Evolutionary conservation across 805 yeast species (phyloP).

Genomic region (Hanseniaspora clermontiae): DNA sequence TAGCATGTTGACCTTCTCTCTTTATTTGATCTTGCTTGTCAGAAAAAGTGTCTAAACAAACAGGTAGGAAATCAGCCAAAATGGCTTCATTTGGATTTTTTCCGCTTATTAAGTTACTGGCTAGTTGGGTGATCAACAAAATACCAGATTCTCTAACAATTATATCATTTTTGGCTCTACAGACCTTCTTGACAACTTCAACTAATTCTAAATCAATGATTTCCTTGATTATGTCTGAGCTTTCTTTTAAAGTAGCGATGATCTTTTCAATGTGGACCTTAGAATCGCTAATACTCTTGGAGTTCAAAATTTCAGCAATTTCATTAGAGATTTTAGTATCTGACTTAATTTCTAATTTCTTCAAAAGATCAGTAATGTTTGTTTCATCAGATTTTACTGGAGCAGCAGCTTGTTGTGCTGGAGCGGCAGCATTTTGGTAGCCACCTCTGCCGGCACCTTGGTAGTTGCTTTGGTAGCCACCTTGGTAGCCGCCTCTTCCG

Average conservation of each 20-base stretch:
- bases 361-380: not conserved
- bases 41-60: slow-evolving; percentile 58
- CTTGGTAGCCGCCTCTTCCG: slow-evolving; percentile 2
- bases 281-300: slow-evolving; percentile 22
- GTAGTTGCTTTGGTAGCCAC: slow-evolving; percentile 1
- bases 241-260: slow-evolving; percentile 16
- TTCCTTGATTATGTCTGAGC: slow-evolving; percentile 15
- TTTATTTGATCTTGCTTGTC: slow-evolving; percentile 82
- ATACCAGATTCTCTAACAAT: slow-evolving; percentile 67
- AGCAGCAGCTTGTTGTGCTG: slow-evolving; percentile 38
- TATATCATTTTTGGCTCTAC: slow-evolving; percentile 62
- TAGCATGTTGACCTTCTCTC: slow-evolving; percentile 72
- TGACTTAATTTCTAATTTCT: slow-evolving; percentile 3
- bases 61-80: slow-evolving; percentile 47
- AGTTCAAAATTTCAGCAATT: slow-evolving; percentile 1
- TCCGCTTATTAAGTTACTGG: slow-evolving; percentile 46
- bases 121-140: slow-evolving; percentile 45
- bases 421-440: not conserved
- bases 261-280: slow-evolving; percentile 16
- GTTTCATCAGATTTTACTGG: not conserved
- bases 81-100: slow-evolving; percentile 64
- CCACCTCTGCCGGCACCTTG: slow-evolving; percentile 3
- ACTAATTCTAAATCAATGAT: slow-evolving; percentile 54
- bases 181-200: slow-evolving; percentile 51
- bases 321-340: not conserved